phyloP scores from a whole-genome alignment of 352 stramenopile species.

The Sclerospora graminicola region DNA sequence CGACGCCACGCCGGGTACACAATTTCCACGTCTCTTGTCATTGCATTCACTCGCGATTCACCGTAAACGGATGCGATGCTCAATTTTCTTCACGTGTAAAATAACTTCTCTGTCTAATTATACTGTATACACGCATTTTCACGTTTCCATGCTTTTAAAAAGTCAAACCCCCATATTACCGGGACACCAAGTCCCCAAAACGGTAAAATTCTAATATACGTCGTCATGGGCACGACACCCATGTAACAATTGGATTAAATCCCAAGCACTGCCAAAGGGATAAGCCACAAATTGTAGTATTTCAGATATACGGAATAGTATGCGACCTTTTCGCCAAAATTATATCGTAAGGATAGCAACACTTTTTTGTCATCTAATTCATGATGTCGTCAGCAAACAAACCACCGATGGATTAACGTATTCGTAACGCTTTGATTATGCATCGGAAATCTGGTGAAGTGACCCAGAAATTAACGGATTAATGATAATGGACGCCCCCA shows the following conservation, averaged over 20 bases:
- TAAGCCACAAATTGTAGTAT: slow-evolving; percentile 70
- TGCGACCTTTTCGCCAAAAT: slow-evolving; percentile 82
- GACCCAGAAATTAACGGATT: too few relatives aligned
- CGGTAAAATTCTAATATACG: slow-evolving; percentile 73
- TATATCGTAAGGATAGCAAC: slow-evolving; percentile 50
- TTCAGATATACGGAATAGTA: slow-evolving; percentile 85
- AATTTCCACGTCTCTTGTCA: slow-evolving; percentile 60
- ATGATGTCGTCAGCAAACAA: slow-evolving; percentile 47
- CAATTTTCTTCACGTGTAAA: slow-evolving; percentile 77
- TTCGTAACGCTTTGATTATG: too few relatives aligned
- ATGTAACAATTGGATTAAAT: slow-evolving; percentile 47
- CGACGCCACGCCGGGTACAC: slow-evolving; percentile 64
- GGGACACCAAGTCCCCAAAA: slow-evolving; percentile 77
- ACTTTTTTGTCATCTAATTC: slow-evolving; percentile 52
- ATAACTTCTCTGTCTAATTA: slow-evolving; percentile 71
- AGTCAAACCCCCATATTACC: slow-evolving; percentile 72
- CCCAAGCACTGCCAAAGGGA: slow-evolving; percentile 60
- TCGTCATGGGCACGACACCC: slow-evolving; percentile 39
- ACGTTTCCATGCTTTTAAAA: slow-evolving; percentile 78
- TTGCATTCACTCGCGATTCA: slow-evolving; percentile 49
- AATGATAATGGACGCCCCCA: too few relatives aligned
- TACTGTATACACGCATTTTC: slow-evolving; percentile 72
- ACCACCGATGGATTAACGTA: slow-evolving; percentile 60
- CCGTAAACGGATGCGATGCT: slow-evolving; percentile 80
- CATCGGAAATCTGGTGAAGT: too few relatives aligned